Base-by-base conservation (phyloP, 1,139 yeast species). In the Debaryomyces sp. region DNA sequence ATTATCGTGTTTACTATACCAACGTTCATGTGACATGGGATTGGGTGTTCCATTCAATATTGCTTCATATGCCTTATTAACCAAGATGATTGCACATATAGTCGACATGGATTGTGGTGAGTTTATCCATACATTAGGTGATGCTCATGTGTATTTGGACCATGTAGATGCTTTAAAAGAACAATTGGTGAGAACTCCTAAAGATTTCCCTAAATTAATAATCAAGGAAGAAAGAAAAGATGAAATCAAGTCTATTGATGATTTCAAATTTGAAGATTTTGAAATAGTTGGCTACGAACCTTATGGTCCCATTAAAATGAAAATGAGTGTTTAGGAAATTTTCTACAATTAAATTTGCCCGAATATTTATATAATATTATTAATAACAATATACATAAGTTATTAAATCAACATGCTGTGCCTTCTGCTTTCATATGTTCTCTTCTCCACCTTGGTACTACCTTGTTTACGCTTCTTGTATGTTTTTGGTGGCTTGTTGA, bases 1-100 rank as follows among this genome's bases (percentile, higher is more conserved):
- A 61, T 78, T 94, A 50, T 87, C 95, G 12, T 95, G 99, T 66
- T 81, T 87, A 52, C 75, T 94, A 72, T 94, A 95, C 69, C 99
- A 94, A 71, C 81, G 99, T 61, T 89, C 97, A n/a, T 94, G 98
- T 70, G 99, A 94, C 63, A 92, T 94, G 97, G 99, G 99, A 0
- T 80, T 94, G 33, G 99, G 99, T 10, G 98, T 94, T 13, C 99
- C 99, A 0, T 94, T 94, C 69, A 95, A 94, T 64, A 94, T 95
- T 61, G 99, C 99, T 0, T 90, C 97, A 0, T 94, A 94, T 64
- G 96, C 99, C 0, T 74, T 94, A 51, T 76, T 94, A 54, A 91
- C 97, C 3, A 87, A 81, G 60, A 94, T 94, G 98, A 88, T 94
- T 58, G 99, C 99, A 1, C 92, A 89, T 57, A 88, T 94, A 9